Evolutionary conservation across 129 eudicot genomes (phyloP).

Genomic region (Lactuca sativa): DNA sequence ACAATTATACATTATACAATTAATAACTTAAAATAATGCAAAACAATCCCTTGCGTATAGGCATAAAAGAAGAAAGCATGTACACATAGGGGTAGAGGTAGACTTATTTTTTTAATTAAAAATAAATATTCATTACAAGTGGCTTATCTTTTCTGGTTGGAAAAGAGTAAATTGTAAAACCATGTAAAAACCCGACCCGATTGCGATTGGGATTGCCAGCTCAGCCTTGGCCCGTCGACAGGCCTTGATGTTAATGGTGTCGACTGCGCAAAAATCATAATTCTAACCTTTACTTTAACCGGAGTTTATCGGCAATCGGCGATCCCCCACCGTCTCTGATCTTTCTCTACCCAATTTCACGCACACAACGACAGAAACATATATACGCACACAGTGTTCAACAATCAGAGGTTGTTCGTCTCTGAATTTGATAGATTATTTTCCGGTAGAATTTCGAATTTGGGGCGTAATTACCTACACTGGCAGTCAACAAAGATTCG

Average conservation of each 20-base stretch:
- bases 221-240: conserved; percentile 26
- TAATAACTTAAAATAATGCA: too few species aligned
- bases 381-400: conserved; percentile 1
- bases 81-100: background rate
- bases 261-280: conserved; percentile 29
- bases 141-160: background rate
- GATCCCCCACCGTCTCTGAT: conserved; percentile 19
- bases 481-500: conserved; percentile 19
- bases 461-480: conserved; percentile 18
- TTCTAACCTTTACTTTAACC: conserved; percentile 30
- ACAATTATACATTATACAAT: too few species aligned
- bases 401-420: conserved; percentile 10
- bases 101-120: too few species aligned
- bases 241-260: conserved; percentile 32
- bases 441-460: conserved; percentile 20
- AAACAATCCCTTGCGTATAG: background rate
- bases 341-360: conserved; percentile 6
- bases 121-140: background rate
- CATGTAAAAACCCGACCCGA: conserved; percentile 21
- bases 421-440: background rate
- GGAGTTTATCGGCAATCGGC: conserved; percentile 35
- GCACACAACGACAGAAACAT: conserved; percentile 6
- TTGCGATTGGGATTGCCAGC: conserved; percentile 16
- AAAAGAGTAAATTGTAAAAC: background rate
- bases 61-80: background rate